Evolutionary conservation across 306 rosid species (phyloP).

Genomic region (Inga oerstediana): DNA sequence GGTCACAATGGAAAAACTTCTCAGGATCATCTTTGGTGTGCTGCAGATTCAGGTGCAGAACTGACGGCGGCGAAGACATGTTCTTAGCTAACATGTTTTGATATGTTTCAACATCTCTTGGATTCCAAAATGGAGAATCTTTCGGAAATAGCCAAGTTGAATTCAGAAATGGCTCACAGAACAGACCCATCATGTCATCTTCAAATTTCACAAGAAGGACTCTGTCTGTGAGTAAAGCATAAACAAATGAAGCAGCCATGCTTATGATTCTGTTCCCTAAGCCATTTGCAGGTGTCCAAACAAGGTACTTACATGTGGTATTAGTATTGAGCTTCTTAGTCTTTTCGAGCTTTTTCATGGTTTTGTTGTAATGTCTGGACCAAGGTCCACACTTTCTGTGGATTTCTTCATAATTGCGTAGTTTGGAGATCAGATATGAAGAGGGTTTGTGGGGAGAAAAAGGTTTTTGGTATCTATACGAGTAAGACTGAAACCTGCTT

Average conservation of each 20-base stretch:
- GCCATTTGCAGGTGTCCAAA: constrained; percentile 66
- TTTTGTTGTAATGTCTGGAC: constrained; percentile 52
- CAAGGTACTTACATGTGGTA: constrained; percentile 62
- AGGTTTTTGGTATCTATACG: constrained; percentile 45
- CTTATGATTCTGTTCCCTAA: constrained; percentile 79
- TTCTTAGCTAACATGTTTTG: constrained; percentile 49
- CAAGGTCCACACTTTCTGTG: constrained; percentile 73
- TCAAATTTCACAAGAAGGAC: constrained; percentile 74
- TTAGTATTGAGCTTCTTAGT: constrained; percentile 30
- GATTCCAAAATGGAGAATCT: constrained; percentile 57
- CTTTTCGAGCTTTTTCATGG: constrained; percentile 37
- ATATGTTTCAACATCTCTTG: constrained; percentile 48
- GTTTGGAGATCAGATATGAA: constrained; percentile 55
- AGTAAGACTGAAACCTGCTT: constrained; percentile 65
- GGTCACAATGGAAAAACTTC: constrained; percentile 71
- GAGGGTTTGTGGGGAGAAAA: constrained; percentile 59
- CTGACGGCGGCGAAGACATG: constrained; percentile 31
- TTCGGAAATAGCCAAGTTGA: constrained; percentile 67
- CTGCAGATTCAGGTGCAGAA: constrained; percentile 60
- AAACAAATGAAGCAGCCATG: constrained; percentile 68
- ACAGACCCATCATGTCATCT: constrained; percentile 64
- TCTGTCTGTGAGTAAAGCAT: constrained; percentile 73
- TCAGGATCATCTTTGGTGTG: constrained; percentile 65
- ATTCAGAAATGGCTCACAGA: constrained; percentile 73
- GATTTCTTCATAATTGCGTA: constrained; percentile 71